These are phyloP conservation scores for Fomitopsis betulina DNA, from an alignment of 1,284 basidiomycete genomes.

Conservation along the genomic window DNA sequence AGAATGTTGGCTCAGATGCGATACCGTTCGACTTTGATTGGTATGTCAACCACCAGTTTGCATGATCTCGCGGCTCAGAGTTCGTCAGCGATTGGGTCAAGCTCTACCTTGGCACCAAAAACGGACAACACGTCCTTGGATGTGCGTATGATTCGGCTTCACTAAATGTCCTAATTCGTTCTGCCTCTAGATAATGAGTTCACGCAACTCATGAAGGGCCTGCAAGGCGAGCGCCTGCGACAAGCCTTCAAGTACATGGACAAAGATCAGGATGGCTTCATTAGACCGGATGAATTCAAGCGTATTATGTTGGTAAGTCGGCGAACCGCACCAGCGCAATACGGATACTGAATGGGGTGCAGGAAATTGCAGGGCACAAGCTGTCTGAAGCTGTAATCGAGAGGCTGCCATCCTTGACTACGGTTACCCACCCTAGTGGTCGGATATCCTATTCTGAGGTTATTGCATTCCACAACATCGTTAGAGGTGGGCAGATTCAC, in stretches of 20 bases:
- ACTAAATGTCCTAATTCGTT: not conserved
- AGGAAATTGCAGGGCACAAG: constrained; percentile 95
- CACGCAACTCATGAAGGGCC: constrained; percentile 94
- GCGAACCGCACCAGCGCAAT: too few species aligned
- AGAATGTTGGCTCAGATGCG: constrained; percentile 73
- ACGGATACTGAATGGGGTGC: not conserved
- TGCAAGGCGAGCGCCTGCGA: constrained; percentile 91
- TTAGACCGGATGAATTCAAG: constrained; percentile 89
- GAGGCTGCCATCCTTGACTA: constrained; percentile 77
- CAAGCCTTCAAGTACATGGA: constrained; percentile 93
- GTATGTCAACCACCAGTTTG: constrained; percentile 34
- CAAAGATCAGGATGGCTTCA: constrained; percentile 86
- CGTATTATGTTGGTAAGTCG: constrained; percentile 75
- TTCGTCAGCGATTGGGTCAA: constrained; percentile 82
- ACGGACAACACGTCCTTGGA: constrained; percentile 85
- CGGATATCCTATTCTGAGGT: constrained; percentile 94
- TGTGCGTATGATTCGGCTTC: constrained; percentile 50
- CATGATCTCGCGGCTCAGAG: constrained; percentile 1
- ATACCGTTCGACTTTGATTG: constrained; percentile 96
- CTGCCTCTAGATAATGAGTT: constrained; percentile 80
- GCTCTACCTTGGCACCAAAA: constrained; percentile 88
- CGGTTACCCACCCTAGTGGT: constrained; percentile 81
- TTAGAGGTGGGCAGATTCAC: constrained; percentile 53
- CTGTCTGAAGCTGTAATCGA: constrained; percentile 88
- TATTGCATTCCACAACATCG: constrained; percentile 92